A percentile compares a stretch with the other conserved stretches of the same genome.
Conservation (phyloP, 345 rosid genomes). For the Camelina hispida region DNA sequence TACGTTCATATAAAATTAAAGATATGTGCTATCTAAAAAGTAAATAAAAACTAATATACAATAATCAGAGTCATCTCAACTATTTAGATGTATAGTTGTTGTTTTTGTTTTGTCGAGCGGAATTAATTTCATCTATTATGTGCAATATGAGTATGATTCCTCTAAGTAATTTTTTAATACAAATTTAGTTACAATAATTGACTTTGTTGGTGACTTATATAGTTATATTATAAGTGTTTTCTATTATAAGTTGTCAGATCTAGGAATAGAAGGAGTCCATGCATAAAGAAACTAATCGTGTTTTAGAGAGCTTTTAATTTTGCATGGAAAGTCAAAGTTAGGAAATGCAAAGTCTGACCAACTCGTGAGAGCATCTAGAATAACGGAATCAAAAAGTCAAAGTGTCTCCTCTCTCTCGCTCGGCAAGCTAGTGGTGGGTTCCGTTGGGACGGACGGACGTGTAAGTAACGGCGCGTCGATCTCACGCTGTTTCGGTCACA, state of each 20-base stretch:
- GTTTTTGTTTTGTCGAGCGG: background rate
- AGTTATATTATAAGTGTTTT: background rate
- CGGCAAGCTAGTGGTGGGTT: constrained; percentile 6
- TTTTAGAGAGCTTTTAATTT: background rate
- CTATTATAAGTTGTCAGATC: background rate
- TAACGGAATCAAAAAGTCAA: constrained; percentile 36
- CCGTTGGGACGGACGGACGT: constrained; percentile 16
- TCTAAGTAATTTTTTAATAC: background rate
- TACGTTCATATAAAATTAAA: constrained; percentile 6
- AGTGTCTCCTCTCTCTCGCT: constrained; percentile 13
- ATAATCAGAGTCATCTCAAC: constrained; percentile 3
- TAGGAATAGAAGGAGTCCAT: background rate
- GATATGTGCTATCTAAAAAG: constrained; percentile 24
- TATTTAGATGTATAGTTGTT: background rate
- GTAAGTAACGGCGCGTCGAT: constrained; percentile 25
- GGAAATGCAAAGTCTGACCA: constrained; percentile 37
- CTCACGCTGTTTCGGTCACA: constrained; percentile 13
- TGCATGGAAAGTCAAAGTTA: constrained; percentile 40
- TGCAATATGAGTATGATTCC: constrained; percentile 11
- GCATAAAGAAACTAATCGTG: background rate
- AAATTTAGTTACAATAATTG: constrained; percentile 10
- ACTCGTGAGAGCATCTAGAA: constrained; percentile 34
- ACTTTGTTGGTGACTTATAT: background rate
- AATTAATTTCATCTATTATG: background rate
- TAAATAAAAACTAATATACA: background rate